Conservation (phyloP, 176 grass and related monocot species). For the Tuctoria greenei region DNA sequence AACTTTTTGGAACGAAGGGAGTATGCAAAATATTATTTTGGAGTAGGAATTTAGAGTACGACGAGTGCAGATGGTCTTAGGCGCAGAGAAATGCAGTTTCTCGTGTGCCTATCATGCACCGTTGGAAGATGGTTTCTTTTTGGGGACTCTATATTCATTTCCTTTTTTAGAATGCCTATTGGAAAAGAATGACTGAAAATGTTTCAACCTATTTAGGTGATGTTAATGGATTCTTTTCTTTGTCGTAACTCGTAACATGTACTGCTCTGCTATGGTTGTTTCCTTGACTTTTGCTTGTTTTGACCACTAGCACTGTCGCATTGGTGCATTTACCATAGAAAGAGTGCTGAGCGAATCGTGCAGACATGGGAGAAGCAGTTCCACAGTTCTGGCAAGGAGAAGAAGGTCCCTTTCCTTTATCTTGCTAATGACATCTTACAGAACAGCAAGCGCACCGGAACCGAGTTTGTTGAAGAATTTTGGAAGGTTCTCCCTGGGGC, state of each 20-base stretch:
- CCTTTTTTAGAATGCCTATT: conserved; percentile 12
- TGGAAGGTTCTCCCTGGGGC: conserved; percentile 96
- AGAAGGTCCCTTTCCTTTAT: conserved; percentile 77
- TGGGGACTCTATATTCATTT: conserved; percentile 6
- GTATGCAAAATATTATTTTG: too few species aligned
- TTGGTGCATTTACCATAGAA: conserved; percentile 99
- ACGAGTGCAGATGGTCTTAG: neutral
- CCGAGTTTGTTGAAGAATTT: conserved; percentile 95
- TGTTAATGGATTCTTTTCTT: conserved; percentile 10
- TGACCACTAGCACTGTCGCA: conserved; percentile 76
- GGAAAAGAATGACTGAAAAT: conserved; percentile 15
- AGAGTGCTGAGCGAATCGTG: conserved; percentile 82
- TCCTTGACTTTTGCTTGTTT: conserved; percentile 52
- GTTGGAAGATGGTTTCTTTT: conserved; percentile 4
- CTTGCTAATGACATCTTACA: conserved; percentile 98
- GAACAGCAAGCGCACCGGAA: conserved; percentile 92
- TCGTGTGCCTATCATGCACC: conserved; percentile 5
- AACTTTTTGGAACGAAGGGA: too few species aligned
- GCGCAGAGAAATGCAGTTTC: neutral
- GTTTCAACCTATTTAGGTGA: neutral
- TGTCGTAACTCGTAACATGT: conserved; percentile 8
- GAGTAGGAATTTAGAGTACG: too few species aligned
- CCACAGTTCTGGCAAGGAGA: conserved; percentile 70
- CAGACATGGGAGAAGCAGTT: conserved; percentile 97
- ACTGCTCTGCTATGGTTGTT: conserved; percentile 27